Evolutionary conservation across 139 green algal species (phyloP).

Genomic region (Tetradesmus lagerheimii): DNA sequence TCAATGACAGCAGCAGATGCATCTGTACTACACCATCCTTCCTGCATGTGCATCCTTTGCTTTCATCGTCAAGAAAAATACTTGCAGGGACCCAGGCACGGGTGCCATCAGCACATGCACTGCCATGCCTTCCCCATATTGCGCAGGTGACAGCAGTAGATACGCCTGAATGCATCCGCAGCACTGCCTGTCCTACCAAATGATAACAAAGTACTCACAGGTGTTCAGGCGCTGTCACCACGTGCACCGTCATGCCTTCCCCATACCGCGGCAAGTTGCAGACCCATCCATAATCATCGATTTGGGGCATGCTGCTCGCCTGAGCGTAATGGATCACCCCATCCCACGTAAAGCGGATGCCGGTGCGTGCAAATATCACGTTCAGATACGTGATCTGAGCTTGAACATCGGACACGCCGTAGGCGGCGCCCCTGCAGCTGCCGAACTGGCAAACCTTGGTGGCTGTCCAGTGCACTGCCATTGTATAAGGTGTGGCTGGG

Average conservation of each 20-base stretch:
- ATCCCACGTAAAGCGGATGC: slow-evolving; percentile 24
- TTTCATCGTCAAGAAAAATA: no score
- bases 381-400: not conserved
- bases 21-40: no score
- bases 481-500: not conserved
- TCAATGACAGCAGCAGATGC: no score
- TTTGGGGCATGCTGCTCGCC: not conserved
- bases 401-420: not conserved
- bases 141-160: no score
- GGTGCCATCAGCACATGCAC: no score
- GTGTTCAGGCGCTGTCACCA: slow-evolving; percentile 9
- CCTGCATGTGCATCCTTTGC: no score
- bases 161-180: no score
- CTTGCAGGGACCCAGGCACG: no score
- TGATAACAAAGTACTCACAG: not conserved
- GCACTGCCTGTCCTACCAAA: no score
- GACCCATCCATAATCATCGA: slow-evolving; percentile 10
- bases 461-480: slow-evolving; percentile 17
- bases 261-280: slow-evolving; percentile 1
- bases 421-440: slow-evolving; percentile 5
- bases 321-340: not conserved
- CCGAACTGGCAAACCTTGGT: not conserved
- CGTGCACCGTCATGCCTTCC: slow-evolving; percentile 24
- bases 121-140: no score
- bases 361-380: not conserved